phyloP scores from a whole-genome alignment of 345 rosid species.

The Gossypium australe region DNA sequence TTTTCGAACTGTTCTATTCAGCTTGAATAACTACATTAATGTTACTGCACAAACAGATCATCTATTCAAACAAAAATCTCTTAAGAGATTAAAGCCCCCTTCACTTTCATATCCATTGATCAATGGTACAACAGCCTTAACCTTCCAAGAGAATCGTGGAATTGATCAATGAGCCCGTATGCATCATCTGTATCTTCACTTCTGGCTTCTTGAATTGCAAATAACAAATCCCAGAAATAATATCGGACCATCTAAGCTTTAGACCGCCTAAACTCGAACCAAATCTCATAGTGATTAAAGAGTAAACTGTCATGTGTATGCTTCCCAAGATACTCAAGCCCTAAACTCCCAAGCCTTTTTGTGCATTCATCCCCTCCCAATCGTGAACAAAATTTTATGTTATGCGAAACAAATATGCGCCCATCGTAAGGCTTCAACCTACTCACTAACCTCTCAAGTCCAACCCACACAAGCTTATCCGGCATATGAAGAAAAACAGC shows the following conservation, averaged over 20 bases:
- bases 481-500: constrained; percentile 99
- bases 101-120: neutral
- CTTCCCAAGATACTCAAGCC: constrained; percentile 72
- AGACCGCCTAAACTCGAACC: constrained; percentile 73
- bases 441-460: constrained; percentile 63
- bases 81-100: neutral
- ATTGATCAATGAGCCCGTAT: neutral
- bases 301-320: constrained; percentile 82
- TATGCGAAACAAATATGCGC: constrained; percentile 87
- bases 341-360: constrained; percentile 62
- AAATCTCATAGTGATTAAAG: constrained; percentile 91
- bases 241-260: constrained; percentile 30
- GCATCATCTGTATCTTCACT: neutral
- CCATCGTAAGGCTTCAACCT: constrained; percentile 78
- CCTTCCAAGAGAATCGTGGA: neutral
- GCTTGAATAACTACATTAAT: neutral
- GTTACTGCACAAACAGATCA: neutral
- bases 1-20: neutral
- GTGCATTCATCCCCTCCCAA: constrained; percentile 75
- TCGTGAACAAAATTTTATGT: constrained; percentile 82
- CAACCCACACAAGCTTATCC: constrained; percentile 88
- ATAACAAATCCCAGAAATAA: constrained; percentile 2
- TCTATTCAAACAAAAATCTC: neutral
- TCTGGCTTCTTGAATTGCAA: neutral
- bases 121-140: constrained; percentile 6